Conservation (phyloP, 2,329 filamentous ascomycete genomes). For the Pyrenochaeta sp. region DNA sequence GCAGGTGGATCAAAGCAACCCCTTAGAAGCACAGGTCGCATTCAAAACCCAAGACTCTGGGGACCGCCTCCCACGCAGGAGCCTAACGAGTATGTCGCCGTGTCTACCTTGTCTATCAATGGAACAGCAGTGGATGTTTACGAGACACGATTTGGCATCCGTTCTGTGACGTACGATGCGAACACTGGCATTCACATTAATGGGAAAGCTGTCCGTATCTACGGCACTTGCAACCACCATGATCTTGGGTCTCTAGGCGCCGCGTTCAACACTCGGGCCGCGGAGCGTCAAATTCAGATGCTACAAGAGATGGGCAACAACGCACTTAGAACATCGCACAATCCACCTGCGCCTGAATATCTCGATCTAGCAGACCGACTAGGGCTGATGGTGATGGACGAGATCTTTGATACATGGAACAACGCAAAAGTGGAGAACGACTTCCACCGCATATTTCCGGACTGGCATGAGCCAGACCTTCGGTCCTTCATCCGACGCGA, state of each 20-base stretch:
- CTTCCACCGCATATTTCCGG: constrained; percentile 61
- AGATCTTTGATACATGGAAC: constrained; percentile 63
- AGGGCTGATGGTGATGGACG: constrained; percentile 62
- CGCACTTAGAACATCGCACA: constrained; percentile 62
- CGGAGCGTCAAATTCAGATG: constrained; percentile 60
- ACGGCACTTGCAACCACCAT: constrained; percentile 62
- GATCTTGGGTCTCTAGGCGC: constrained; percentile 61
- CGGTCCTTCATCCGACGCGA: constrained; percentile 62
- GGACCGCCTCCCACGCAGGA: constrained; percentile 57
- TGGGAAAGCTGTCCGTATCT: constrained; percentile 54
- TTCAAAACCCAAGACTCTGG: constrained; percentile 58
- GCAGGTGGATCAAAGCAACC: constrained; percentile 41
- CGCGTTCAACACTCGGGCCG: constrained; percentile 61
- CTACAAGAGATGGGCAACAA: constrained; percentile 61
- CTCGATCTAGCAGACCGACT: constrained; percentile 60
- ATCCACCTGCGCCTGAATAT: constrained; percentile 61
- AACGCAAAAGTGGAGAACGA: constrained; percentile 57
- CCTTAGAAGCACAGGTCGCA: constrained; percentile 46
- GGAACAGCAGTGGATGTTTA: constrained; percentile 53
- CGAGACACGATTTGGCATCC: constrained; percentile 62
- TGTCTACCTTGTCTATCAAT: constrained; percentile 46
- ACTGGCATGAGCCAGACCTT: constrained; percentile 64
- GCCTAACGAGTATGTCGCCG: constrained; percentile 59
- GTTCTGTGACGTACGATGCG: constrained; percentile 52
- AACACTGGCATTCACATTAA: constrained; percentile 59